Percentiles rank a stretch among this genome's conserved stretches.
Conservation (phyloP, 176 grass and related monocot genomes). For the Lolium multiflorum region DNA sequence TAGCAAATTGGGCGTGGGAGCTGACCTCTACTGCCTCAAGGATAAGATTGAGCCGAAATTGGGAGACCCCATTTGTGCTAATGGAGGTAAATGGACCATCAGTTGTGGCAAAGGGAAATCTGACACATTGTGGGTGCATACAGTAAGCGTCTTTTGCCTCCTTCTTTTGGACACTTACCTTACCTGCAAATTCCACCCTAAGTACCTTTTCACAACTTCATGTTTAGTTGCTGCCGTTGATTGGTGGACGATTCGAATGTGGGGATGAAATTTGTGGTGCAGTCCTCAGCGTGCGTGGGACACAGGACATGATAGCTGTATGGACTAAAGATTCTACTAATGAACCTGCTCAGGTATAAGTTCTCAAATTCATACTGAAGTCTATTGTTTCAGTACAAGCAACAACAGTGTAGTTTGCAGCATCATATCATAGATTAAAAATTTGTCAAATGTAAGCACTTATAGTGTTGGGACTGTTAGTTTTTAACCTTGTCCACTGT, state of each 20-base stretch:
- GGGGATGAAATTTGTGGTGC: conserved; percentile 94
- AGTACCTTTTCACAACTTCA: neutral
- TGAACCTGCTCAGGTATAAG: too few relatives aligned
- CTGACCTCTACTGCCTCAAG: conserved; percentile 90
- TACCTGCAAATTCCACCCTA: neutral
- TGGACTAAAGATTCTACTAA: too few relatives aligned
- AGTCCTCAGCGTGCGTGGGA: conserved; percentile 57
- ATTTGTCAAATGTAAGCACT: too few relatives aligned
- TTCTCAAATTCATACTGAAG: too few relatives aligned
- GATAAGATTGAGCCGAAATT: conserved; percentile 90
- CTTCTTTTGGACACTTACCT: neutral
- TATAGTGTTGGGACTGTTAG: too few relatives aligned
- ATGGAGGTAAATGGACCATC: conserved; percentile 95
- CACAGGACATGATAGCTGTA: too few relatives aligned
- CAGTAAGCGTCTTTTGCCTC: conserved; percentile 53
- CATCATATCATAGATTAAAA: too few relatives aligned
- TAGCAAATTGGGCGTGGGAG: conserved; percentile 68
- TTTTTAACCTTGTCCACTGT: too few relatives aligned
- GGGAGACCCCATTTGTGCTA: conserved; percentile 79
- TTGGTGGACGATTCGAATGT: conserved; percentile 85
- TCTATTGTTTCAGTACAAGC: too few relatives aligned
- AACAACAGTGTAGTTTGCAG: too few relatives aligned
- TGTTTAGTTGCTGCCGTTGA: conserved; percentile 78
- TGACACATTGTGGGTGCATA: conserved; percentile 80
- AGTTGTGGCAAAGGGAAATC: conserved; percentile 73